phyloP scores from a whole-genome alignment of 768 basidiomycete species.

The Boletus rubroflammeus region DNA sequence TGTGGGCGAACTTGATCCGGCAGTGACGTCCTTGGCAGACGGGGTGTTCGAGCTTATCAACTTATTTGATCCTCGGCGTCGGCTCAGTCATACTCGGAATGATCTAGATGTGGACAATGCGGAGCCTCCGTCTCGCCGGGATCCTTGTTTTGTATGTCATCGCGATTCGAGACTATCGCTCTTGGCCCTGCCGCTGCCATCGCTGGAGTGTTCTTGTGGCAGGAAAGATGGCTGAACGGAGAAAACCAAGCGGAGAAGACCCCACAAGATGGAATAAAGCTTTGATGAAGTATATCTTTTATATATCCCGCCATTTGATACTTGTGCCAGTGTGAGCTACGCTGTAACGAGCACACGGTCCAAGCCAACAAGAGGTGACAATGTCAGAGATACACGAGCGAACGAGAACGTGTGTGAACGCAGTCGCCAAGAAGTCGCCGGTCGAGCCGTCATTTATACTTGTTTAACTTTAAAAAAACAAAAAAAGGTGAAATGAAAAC shows the following conservation, averaged over 20 bases:
- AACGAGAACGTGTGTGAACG: no score
- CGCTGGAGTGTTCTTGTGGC: slow-evolving; percentile 45
- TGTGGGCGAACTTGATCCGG: not conserved
- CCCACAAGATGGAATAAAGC: not conserved
- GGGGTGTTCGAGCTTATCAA: slow-evolving; percentile 41
- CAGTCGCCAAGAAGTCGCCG: no score
- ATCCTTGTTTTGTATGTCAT: slow-evolving; percentile 43
- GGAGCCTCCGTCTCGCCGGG: slow-evolving; percentile 28
- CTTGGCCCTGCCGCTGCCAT: slow-evolving; percentile 53
- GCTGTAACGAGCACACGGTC: no score
- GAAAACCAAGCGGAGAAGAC: not conserved
- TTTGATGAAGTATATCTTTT: no score
- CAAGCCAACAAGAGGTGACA: no score
- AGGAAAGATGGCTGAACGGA: slow-evolving; percentile 37
- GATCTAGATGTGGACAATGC: slow-evolving; percentile 44
- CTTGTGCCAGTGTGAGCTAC: no score
- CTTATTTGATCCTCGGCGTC: slow-evolving; percentile 42
- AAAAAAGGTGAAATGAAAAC: no score
- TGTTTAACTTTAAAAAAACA: no score
- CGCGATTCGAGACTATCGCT: slow-evolving; percentile 32
- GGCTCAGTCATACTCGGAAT: slow-evolving; percentile 41
- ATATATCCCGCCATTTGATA: no score
- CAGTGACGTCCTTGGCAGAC: slow-evolving; percentile 1
- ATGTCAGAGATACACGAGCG: no score
- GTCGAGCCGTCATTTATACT: no score